phyloP scores from a whole-genome alignment of 768 basidiomycete genomes.

The Naganishia vishniacii region DNA sequence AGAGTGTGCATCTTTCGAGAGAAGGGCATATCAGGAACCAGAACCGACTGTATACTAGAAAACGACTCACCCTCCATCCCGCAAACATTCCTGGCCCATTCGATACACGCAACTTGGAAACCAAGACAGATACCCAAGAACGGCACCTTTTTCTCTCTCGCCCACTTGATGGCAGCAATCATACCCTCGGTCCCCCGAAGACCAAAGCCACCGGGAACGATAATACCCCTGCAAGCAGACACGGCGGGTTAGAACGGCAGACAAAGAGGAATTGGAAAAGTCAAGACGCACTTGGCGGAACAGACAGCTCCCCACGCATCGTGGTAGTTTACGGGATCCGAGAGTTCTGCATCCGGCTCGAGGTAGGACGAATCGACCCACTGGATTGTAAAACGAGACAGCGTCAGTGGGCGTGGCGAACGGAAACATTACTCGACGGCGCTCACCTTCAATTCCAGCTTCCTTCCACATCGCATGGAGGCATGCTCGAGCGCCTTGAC shows the following conservation, averaged over 20 bases:
- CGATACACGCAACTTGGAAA: slow-evolving; percentile 92
- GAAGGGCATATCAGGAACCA: no score
- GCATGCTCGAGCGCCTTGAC: slow-evolving; percentile 95
- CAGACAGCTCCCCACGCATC: slow-evolving; percentile 93
- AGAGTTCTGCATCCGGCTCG: slow-evolving; percentile 71
- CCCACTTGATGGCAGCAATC: slow-evolving; percentile 97
- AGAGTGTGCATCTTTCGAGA: slow-evolving; percentile 86
- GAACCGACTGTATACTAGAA: no score
- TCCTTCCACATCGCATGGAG: slow-evolving; percentile 81
- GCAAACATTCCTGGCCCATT: slow-evolving; percentile 84
- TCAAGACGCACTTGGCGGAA: slow-evolving; percentile 57
- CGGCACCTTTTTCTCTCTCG: slow-evolving; percentile 86
- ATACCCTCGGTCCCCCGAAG: slow-evolving; percentile 90
- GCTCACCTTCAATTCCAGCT: slow-evolving; percentile 67
- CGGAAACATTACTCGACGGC: no score
- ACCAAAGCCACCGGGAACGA: slow-evolving; percentile 96
- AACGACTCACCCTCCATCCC: slow-evolving; percentile 59
- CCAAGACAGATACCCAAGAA: slow-evolving; percentile 96
- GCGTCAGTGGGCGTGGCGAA: no score
- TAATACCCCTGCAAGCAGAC: slow-evolving; percentile 59
- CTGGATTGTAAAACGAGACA: no score
- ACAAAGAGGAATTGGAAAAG: slow-evolving; percentile 26
- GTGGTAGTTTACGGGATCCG: slow-evolving; percentile 79
- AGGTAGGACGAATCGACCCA: slow-evolving; percentile 96
- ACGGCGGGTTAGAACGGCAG: slow-evolving; percentile 50